Percentiles rank a stretch among this genome's conserved stretches.
Conservation (phyloP, 495 filamentous ascomycete species). For the Parachaetomium inaequale region DNA sequence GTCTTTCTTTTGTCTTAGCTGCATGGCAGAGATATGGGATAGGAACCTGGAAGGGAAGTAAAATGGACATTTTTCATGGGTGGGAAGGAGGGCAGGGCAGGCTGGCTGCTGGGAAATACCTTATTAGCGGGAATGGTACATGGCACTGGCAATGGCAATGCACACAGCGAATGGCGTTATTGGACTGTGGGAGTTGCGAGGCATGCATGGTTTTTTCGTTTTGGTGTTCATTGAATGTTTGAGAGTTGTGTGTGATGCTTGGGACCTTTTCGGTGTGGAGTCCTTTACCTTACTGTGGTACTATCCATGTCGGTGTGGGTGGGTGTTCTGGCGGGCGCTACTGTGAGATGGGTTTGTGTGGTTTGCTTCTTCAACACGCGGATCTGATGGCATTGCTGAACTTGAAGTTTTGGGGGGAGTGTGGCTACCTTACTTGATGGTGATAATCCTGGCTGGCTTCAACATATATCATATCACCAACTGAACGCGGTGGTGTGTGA, state of each 20-base stretch:
- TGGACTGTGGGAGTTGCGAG: neutral
- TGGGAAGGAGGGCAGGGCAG: no score
- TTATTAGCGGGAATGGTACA: neutral
- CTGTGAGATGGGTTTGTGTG: no score
- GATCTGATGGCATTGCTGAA: neutral
- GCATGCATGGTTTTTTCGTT: neutral
- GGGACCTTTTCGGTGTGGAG: no score
- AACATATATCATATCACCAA: no score
- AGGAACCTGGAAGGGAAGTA: neutral
- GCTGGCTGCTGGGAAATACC: neutral
- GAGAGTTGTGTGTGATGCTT: no score
- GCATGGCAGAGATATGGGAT: conserved; percentile 1
- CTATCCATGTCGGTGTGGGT: no score
- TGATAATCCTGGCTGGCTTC: neutral
- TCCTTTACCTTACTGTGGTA: no score
- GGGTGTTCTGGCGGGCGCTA: no score
- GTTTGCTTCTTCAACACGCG: neutral
- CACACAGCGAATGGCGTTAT: conserved; percentile 24
- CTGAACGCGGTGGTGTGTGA: no score
- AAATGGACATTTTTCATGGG: neutral
- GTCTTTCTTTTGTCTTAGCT: neutral
- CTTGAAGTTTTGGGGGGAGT: neutral
- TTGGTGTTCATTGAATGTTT: neutral
- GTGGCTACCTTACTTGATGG: neutral
- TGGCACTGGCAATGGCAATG: conserved; percentile 6